These are phyloP conservation scores for Rhizopogon sp. DNA, from an alignment of 768 basidiomycete genomes.

Conservation along the genomic window DNA sequence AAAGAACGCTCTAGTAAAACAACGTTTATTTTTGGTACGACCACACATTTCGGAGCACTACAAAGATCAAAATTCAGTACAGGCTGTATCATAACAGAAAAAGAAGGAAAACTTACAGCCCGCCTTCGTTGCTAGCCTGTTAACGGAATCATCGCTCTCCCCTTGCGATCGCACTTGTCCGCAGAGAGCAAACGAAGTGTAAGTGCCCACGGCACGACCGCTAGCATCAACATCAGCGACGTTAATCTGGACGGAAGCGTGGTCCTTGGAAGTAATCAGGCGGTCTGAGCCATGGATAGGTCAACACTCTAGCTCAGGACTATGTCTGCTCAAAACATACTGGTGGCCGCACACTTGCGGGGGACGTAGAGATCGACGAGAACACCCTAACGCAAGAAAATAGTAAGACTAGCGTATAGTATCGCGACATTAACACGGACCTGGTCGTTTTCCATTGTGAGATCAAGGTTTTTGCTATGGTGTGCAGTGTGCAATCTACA, in stretches of 20 bases:
- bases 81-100: neutral
- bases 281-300: constrained; percentile 56
- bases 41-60: constrained; percentile 97
- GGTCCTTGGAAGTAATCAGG: constrained; percentile 97
- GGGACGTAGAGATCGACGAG: constrained; percentile 99
- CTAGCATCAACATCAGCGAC: constrained; percentile 91
- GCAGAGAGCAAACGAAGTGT: constrained; percentile 91
- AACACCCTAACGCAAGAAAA: constrained; percentile 58
- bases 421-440: constrained; percentile 35
- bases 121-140: constrained; percentile 92
- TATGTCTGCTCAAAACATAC: constrained; percentile 44
- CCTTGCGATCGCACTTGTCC: constrained; percentile 93
- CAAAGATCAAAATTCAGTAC: constrained; percentile 5
- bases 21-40: constrained; percentile 81
- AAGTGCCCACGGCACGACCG: constrained; percentile 72
- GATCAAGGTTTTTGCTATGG: constrained; percentile 8
- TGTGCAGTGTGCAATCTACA: neutral
- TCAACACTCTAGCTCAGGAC: constrained; percentile 3
- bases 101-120: constrained; percentile 65
- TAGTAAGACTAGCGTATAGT: neutral
- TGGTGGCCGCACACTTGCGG: constrained; percentile 97
- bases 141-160: constrained; percentile 94
- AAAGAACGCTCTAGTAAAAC: constrained; percentile 10
- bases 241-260: constrained; percentile 96
- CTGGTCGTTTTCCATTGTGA: constrained; percentile 87